Evolutionary conservation across 257 asterid species (phyloP).

Genomic region (Capsicum pubescens): DNA sequence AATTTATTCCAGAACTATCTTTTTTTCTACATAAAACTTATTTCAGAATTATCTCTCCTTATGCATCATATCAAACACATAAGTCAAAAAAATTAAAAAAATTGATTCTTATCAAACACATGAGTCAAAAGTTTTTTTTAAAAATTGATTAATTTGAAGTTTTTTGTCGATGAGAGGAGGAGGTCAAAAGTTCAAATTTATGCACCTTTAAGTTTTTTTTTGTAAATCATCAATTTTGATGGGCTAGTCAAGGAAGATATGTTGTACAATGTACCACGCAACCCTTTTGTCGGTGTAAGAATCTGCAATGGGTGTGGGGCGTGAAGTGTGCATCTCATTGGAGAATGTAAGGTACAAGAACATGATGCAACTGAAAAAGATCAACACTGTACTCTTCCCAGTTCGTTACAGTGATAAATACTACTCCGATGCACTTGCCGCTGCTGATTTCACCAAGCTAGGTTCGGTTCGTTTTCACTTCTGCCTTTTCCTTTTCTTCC

Average conservation of each 20-base stretch:
- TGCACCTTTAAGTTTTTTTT: no score
- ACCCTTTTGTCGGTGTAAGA: not conserved
- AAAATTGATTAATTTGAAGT: no score
- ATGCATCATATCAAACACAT: no score
- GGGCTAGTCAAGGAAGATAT: not conserved
- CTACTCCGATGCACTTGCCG: conserved; percentile 84
- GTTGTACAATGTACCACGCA: not conserved
- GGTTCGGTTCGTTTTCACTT: conserved; percentile 62
- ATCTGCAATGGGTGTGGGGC: conserved; percentile 39
- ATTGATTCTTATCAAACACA: no score
- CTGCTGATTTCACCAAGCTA: conserved; percentile 88
- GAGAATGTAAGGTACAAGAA: conserved; percentile 91
- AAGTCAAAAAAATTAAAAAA: no score
- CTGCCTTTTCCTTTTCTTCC: not conserved
- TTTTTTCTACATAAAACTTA: no score
- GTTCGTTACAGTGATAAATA: conserved; percentile 91
- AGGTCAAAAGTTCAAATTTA: no score
- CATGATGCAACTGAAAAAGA: conserved; percentile 93
- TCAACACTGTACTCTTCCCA: conserved; percentile 85
- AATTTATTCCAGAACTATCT: no score
- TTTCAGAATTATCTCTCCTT: no score
- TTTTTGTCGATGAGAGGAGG: no score
- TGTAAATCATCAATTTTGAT: no score
- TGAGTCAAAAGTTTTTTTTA: no score
- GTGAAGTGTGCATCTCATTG: conserved; percentile 69